Percentiles rank a stretch among this genome's conserved stretches.
Conservation (phyloP, 306 rosid genomes). For the Ormosia semicastrata region DNA sequence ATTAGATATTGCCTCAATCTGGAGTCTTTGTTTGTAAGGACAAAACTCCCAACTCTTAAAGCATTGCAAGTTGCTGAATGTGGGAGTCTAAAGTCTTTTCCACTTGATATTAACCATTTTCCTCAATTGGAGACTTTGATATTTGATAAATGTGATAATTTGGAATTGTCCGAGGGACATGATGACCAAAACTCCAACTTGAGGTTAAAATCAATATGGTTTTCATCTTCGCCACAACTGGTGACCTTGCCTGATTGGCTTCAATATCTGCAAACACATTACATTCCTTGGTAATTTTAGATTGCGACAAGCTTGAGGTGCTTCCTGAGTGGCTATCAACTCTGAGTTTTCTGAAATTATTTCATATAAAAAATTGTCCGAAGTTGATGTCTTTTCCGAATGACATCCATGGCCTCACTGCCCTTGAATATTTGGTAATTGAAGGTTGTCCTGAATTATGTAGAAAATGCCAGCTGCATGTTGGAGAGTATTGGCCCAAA, state of each 20-base stretch:
- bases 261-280: too few species aligned
- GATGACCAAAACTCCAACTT: background rate
- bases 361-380: background rate
- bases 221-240: background rate
- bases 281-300: too few species aligned
- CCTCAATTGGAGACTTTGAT: too few species aligned
- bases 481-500: too few species aligned
- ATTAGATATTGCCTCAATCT: constrained; percentile 11
- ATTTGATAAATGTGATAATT: background rate
- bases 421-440: too few species aligned
- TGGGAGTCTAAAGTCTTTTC: background rate
- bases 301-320: too few species aligned
- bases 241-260: too few species aligned
- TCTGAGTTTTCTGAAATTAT: background rate
- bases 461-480: too few species aligned
- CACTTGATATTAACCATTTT: too few species aligned
- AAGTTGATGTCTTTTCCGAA: constrained; percentile 11
- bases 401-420: background rate
- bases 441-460: too few species aligned
- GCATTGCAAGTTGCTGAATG: background rate
- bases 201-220: background rate
- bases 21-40: background rate
- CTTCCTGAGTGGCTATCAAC: too few species aligned
- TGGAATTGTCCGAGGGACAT: background rate
- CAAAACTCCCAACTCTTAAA: background rate